Conservation (phyloP, 2,329 filamentous ascomycete species). For the Rachicladosporium sp. region DNA sequence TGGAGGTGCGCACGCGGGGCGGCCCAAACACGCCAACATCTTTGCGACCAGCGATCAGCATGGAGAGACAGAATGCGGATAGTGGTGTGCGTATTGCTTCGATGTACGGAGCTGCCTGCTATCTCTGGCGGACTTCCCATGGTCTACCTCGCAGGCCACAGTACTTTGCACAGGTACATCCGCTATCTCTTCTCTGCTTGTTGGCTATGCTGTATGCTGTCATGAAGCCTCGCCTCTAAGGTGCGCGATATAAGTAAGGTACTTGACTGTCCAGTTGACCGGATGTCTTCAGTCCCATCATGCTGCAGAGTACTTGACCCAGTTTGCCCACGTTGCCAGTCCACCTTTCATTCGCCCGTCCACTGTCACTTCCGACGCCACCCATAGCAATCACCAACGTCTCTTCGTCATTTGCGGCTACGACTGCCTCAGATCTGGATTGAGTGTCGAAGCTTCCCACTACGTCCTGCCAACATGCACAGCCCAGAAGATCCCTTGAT, state of each 20-base stretch:
- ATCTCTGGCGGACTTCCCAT: too few relatives aligned
- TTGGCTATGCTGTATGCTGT: neutral
- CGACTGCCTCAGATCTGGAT: too few relatives aligned
- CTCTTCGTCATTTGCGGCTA: too few relatives aligned
- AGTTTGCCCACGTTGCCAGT: neutral
- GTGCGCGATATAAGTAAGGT: too few relatives aligned
- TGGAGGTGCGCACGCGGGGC: too few relatives aligned
- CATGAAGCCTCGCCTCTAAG: neutral
- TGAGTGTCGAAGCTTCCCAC: too few relatives aligned
- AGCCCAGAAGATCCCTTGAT: too few relatives aligned
- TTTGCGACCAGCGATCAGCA: too few relatives aligned
- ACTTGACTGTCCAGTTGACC: too few relatives aligned
- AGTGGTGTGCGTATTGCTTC: slow-evolving; percentile 3
- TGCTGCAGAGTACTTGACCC: neutral
- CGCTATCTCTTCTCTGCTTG: slow-evolving; percentile 8
- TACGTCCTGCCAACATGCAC: too few relatives aligned
- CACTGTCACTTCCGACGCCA: neutral
- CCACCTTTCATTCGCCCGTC: neutral
- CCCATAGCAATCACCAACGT: too few relatives aligned
- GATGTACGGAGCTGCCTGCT: slow-evolving; percentile 6
- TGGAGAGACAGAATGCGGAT: slow-evolving; percentile 5
- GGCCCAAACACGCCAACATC: too few relatives aligned
- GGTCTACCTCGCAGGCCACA: neutral
- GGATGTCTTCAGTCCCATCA: neutral
- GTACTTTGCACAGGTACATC: slow-evolving; percentile 4